These are phyloP conservation scores for Paxillus involutus DNA, from an alignment of 768 basidiomycete genomes.

Conservation along the genomic window DNA sequence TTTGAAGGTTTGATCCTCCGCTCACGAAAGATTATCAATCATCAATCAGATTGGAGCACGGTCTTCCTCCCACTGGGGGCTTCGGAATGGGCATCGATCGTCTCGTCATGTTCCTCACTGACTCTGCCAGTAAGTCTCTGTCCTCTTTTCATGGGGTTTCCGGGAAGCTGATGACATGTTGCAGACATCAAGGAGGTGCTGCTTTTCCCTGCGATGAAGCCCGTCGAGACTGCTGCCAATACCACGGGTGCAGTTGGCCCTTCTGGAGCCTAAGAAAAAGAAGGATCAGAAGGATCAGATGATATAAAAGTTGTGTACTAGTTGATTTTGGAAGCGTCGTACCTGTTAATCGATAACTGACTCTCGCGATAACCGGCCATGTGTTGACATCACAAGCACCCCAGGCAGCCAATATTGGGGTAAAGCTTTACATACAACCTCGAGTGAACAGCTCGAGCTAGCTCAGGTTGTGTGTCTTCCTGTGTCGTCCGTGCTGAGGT, in stretches of 20 bases:
- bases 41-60: constrained; percentile 80
- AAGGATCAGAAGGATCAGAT: no score
- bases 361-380: no score
- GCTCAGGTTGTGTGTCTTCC: no score
- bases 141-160: background rate
- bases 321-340: no score
- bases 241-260: constrained; percentile 31
- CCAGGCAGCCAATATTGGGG: no score
- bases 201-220: constrained; percentile 97
- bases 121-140: constrained; percentile 76
- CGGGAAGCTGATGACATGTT: constrained; percentile 4
- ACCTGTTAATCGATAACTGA: no score
- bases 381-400: no score
- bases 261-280: constrained; percentile 2
- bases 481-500: no score
- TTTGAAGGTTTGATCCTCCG: background rate
- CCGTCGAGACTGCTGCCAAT: constrained; percentile 51
- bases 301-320: no score
- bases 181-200: constrained; percentile 96
- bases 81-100: constrained; percentile 97
- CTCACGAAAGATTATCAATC: background rate
- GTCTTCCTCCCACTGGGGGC: constrained; percentile 95
- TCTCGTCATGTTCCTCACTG: constrained; percentile 97
- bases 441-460: no score
- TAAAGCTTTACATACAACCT: no score